These are phyloP conservation scores for Gyromitra esculenta DNA, from an alignment of 2,329 filamentous ascomycete genomes.

Conservation along the genomic window DNA sequence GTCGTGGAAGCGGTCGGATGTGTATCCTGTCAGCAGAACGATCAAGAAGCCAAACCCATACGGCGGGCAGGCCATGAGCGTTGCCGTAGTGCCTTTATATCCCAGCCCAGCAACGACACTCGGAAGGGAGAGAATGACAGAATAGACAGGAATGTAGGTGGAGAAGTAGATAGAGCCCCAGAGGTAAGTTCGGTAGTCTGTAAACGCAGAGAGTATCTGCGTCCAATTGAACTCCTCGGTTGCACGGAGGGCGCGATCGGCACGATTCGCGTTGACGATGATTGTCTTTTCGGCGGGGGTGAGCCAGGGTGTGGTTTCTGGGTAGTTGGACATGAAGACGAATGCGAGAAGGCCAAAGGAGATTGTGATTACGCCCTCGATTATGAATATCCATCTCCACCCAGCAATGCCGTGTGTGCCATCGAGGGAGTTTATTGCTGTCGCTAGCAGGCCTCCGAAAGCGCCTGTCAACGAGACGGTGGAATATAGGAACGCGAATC, in stretches of 20 bases:
- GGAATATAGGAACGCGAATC: slow-evolving; percentile 31
- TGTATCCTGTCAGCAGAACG: slow-evolving; percentile 21
- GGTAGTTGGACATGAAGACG: slow-evolving; percentile 39
- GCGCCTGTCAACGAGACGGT: slow-evolving; percentile 17
- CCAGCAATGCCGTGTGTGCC: slow-evolving; percentile 6
- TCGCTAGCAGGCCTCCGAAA: slow-evolving; percentile 19
- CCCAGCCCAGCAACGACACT: slow-evolving; percentile 19
- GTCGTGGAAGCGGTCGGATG: slow-evolving; percentile 24
- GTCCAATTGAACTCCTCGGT: slow-evolving; percentile 29
- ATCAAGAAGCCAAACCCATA: slow-evolving; percentile 28
- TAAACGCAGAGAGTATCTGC: slow-evolving; percentile 25
- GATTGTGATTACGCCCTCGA: slow-evolving; percentile 21
- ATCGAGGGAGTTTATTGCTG: slow-evolving; percentile 21
- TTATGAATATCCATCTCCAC: slow-evolving; percentile 25
- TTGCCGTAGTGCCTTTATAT: slow-evolving; percentile 23
- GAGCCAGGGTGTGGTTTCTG: slow-evolving; percentile 30
- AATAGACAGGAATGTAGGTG: slow-evolving; percentile 38
- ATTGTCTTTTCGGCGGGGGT: slow-evolving; percentile 14
- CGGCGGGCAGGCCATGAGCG: slow-evolving; percentile 29
- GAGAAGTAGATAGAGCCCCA: slow-evolving; percentile 26
- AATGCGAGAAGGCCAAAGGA: slow-evolving; percentile 28
- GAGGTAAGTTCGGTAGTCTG: slow-evolving; percentile 22
- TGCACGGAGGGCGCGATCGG: slow-evolving; percentile 7
- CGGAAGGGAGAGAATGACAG: slow-evolving; percentile 21
- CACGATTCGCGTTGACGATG: slow-evolving; percentile 27